These are phyloP conservation scores for Rhizopogon vesiculosus DNA, from an alignment of 768 basidiomycete genomes.

Conservation along the genomic window DNA sequence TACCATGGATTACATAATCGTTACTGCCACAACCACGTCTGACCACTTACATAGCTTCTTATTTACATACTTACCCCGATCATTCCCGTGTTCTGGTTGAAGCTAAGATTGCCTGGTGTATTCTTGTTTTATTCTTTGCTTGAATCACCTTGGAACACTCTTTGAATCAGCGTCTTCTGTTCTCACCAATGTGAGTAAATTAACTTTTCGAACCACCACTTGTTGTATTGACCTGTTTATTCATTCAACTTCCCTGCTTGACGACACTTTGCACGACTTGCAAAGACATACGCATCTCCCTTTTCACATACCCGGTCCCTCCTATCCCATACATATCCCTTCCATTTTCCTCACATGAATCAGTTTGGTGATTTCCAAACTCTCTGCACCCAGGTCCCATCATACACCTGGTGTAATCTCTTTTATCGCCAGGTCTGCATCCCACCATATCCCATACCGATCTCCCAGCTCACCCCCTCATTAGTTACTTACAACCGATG, in stretches of 20 bases:
- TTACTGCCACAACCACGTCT: no score
- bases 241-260: constrained; percentile 16
- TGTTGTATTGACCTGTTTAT: constrained; percentile 30
- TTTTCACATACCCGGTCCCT: constrained; percentile 9
- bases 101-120: no score
- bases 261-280: constrained; percentile 20
- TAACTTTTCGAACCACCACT: neutral
- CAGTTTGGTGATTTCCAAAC: constrained; percentile 71
- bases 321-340: constrained; percentile 13
- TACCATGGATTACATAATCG: no score
- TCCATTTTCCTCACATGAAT: constrained; percentile 34
- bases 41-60: no score
- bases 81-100: no score
- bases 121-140: neutral
- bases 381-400: constrained; percentile 65
- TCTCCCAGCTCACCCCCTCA: constrained; percentile 17
- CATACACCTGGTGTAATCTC: constrained; percentile 91
- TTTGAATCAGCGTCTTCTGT: neutral
- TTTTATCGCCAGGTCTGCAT: constrained; percentile 79
- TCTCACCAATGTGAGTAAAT: neutral
- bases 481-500: constrained; percentile 36
- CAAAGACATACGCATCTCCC: neutral
- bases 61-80: no score
- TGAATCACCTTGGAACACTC: neutral
- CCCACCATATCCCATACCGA: constrained; percentile 6